Percentiles rank a stretch among this genome's conserved stretches.
phyloP scores from a whole-genome alignment of 345 rosid genomes.

The Euclidium syriacum region DNA sequence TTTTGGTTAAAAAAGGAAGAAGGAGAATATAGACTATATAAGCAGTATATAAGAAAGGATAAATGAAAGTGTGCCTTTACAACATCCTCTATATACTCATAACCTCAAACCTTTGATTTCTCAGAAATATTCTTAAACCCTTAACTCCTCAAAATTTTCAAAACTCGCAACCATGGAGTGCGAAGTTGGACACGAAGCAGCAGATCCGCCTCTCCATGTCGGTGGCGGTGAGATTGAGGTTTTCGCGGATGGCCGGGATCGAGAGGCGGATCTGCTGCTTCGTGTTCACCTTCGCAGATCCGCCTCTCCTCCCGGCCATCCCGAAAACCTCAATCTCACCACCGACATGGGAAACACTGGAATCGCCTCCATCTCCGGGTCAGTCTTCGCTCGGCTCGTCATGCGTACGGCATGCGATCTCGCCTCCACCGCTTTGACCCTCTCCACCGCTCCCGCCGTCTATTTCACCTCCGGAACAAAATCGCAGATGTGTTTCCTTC shows the following conservation, averaged over 20 bases:
- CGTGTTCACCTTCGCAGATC: slow-evolving; percentile 83
- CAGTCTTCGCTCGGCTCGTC: slow-evolving; percentile 73
- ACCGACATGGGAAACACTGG: slow-evolving; percentile 88
- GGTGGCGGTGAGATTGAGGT: too few relatives aligned
- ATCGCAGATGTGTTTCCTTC: slow-evolving; percentile 68
- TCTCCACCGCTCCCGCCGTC: slow-evolving; percentile 82
- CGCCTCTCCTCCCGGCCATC: slow-evolving; percentile 79
- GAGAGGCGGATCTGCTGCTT: slow-evolving; percentile 84
- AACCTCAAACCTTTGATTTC: not conserved
- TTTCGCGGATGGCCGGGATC: too few relatives aligned
- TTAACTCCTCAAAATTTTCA: not conserved
- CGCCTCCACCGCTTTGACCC: slow-evolving; percentile 75
- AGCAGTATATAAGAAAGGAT: too few relatives aligned
- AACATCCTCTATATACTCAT: slow-evolving; percentile 22
- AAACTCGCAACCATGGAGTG: slow-evolving; percentile 9
- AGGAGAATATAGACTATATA: too few relatives aligned
- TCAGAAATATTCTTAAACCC: not conserved
- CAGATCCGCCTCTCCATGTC: slow-evolving; percentile 63
- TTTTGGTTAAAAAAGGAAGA: too few relatives aligned
- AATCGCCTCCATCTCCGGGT: slow-evolving; percentile 83
- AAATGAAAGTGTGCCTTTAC: slow-evolving; percentile 18
- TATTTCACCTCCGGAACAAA: slow-evolving; percentile 54
- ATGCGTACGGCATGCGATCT: slow-evolving; percentile 86
- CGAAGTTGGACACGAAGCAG: slow-evolving; percentile 22
- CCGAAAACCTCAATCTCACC: slow-evolving; percentile 77